Conservation (phyloP, 306 rosid genomes). For the Prunus padus region DNA sequence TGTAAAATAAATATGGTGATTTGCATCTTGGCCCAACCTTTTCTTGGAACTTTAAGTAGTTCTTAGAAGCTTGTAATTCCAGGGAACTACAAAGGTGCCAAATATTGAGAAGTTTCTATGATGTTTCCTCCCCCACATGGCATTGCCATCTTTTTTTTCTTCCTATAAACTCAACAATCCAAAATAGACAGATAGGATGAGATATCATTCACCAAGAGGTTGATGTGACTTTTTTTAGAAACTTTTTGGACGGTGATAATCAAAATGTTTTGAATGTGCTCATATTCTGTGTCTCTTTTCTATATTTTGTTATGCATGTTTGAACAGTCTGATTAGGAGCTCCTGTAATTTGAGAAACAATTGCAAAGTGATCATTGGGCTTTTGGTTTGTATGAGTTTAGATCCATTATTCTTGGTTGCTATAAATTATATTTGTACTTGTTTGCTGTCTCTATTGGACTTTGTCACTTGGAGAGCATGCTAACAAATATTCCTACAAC, state of each 20-base stretch:
- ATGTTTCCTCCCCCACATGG: slow-evolving; percentile 41
- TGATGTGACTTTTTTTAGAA: background rate
- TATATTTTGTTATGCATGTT: background rate
- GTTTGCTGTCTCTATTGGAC: too few relatives aligned
- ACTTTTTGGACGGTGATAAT: background rate
- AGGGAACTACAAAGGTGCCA: slow-evolving; percentile 24
- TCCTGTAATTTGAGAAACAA: background rate
- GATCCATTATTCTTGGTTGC: background rate
- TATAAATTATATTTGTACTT: too few relatives aligned
- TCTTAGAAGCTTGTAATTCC: slow-evolving; percentile 17
- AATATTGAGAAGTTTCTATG: slow-evolving; percentile 52
- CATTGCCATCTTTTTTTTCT: background rate
- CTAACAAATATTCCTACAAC: too few relatives aligned
- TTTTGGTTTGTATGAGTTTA: background rate
- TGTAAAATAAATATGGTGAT: too few relatives aligned
- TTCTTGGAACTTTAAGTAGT: background rate
- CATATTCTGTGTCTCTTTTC: background rate
- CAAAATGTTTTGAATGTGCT: slow-evolving; percentile 3
- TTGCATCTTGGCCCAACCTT: background rate
- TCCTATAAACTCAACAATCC: background rate
- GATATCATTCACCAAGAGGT: background rate
- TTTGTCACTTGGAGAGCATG: too few relatives aligned
- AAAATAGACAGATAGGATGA: background rate
- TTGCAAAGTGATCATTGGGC: background rate
- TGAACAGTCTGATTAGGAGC: background rate